Evolutionary conservation across 2,329 filamentous ascomycete species (phyloP).

Genomic region (Colletotrichum sp.): DNA sequence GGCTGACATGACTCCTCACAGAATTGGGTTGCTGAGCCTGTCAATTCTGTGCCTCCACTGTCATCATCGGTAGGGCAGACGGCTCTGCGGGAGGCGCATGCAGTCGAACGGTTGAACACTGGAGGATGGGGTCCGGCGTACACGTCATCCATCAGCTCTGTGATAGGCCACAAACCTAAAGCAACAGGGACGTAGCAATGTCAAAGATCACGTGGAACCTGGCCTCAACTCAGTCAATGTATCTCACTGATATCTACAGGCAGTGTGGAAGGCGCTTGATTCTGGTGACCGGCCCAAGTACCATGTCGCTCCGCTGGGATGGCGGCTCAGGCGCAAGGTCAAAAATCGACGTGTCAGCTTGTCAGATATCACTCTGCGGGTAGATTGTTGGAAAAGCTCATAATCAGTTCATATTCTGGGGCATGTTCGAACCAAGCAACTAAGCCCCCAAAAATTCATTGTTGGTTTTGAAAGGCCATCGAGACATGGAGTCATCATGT

Average conservation of each 20-base stretch:
- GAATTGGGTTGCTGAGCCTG: neutral
- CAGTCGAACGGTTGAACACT: neutral
- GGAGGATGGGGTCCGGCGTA: neutral
- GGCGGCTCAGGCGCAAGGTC: neutral
- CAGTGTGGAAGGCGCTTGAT: neutral
- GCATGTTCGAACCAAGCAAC: neutral
- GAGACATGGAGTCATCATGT: neutral
- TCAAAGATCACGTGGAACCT: neutral
- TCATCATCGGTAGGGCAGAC: neutral
- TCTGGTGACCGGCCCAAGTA: neutral
- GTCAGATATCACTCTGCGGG: too few species aligned
- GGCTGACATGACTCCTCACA: neutral
- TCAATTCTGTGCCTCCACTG: neutral
- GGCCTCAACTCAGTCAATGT: neutral
- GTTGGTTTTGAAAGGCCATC: neutral
- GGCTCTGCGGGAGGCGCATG: neutral
- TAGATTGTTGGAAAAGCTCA: neutral
- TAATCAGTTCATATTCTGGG: neutral
- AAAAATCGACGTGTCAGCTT: neutral
- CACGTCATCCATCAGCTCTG: neutral
- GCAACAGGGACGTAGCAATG: neutral
- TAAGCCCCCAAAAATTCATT: neutral
- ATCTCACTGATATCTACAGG: neutral
- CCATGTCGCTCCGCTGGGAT: neutral
- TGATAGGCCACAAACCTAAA: neutral